Evolutionary conservation across 1,284 basidiomycete species (phyloP), one percentile per base, ranked within the genome.

Genomic region (Microbotryum violaceum): DNA sequence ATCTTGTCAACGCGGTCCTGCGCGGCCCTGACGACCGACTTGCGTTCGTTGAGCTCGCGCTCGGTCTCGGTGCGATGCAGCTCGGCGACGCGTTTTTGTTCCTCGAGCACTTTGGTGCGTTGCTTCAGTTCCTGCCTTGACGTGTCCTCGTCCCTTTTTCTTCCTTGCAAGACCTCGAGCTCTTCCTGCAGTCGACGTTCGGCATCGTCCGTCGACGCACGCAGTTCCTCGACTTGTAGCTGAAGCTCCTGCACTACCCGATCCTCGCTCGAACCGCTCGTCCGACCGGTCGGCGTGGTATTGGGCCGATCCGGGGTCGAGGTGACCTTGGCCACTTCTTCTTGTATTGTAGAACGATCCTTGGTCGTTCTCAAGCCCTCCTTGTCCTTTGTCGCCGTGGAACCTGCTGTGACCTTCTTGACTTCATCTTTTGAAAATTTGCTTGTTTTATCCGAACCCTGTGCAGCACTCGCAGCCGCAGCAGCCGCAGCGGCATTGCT

Each of bases 41-140:
- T 84, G 5, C 84, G 84, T 20, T 81, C 79, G 70, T 86, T 87
- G 61, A 94, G 79, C 67, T 85, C 85, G 78, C 89, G 91, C 76
- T 97, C 93, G 2, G 87, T 89, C 47, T 97, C 91, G 52, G 85
- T 81, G 72, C 85, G 86, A 57, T 79, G 77, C 55, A 82, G 79
- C 74, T 97, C 93, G 6, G 91, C 89, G 52, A 80, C 79, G 47
- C 93, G 85, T 76, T 88, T 90, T 62, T 84, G 80, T 72, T 97
- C 93, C 70, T 97, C 93, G 8, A 96, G 79, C 0, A 79, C 76
- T 75, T 93, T 93, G 56, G 88, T 88, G 57, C 85, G 83, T 23
- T 82, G 75, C 74, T 91, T 93, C 60, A 90, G 78, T 73, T 96
- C 90, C 31, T 82, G 77, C 58, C 89, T 83, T 29, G 83, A 82